Conservation (phyloP, 202 grass and related monocot genomes). For the Panicum virgatum region DNA sequence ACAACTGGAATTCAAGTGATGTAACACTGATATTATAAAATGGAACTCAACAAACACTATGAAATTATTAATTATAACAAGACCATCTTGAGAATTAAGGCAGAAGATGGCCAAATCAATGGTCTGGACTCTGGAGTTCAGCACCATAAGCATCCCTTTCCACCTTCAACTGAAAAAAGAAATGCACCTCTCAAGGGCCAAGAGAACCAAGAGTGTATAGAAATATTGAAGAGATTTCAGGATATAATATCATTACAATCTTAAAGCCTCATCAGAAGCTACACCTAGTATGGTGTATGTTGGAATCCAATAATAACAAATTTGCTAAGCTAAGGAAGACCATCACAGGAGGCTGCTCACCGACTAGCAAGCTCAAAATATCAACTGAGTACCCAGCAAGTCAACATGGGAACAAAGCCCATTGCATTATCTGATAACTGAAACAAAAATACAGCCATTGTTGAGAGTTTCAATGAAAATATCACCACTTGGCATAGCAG, state of each 20-base stretch:
- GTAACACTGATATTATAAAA: too few relatives aligned
- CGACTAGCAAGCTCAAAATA: background rate
- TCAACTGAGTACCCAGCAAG: background rate
- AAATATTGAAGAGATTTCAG: background rate
- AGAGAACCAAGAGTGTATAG: background rate
- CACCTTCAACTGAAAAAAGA: background rate
- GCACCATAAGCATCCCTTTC: background rate
- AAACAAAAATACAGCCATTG: constrained; percentile 37
- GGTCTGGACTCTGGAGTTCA: background rate
- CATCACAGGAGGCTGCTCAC: background rate
- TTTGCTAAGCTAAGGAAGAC: background rate
- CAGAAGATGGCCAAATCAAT: background rate
- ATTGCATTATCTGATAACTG: constrained; percentile 33
- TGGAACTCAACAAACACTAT: background rate
- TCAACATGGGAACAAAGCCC: constrained; percentile 13
- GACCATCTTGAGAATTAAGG: background rate
- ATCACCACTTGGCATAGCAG: constrained; percentile 19
- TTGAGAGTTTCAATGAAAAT: constrained; percentile 34
- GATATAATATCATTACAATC: background rate
- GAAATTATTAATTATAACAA: background rate
- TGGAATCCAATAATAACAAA: background rate
- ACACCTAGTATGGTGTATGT: background rate
- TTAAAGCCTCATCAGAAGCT: background rate
- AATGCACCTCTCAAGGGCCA: background rate
- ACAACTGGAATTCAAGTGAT: background rate